A percentile compares a stretch with the other conserved stretches of the same genome.
phyloP scores from a whole-genome alignment of 768 basidiomycete genomes.

The Sporobolomyces roseus region DNA sequence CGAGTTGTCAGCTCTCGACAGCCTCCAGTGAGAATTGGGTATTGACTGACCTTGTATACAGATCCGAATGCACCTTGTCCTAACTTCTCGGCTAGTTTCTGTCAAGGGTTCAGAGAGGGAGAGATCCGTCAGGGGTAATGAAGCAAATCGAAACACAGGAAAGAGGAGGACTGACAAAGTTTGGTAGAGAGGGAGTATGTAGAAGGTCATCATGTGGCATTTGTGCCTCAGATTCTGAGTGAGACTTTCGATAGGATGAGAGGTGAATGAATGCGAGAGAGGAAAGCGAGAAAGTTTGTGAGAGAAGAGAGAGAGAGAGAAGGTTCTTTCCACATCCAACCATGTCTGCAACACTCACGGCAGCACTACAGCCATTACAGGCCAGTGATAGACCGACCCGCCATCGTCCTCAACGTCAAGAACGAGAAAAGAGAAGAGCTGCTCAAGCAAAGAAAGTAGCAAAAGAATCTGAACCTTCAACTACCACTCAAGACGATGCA shows the following conservation, averaged over 20 bases:
- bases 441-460: constrained; percentile 25
- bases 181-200: constrained; percentile 20
- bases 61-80: constrained; percentile 39
- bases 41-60: constrained; percentile 28
- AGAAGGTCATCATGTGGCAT: constrained; percentile 1
- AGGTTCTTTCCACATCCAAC: neutral
- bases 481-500: neutral
- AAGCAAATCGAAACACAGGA: neutral
- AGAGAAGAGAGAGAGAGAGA: too few species aligned
- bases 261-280: too few species aligned
- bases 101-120: too few species aligned
- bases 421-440: constrained; percentile 14
- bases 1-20: too few species aligned
- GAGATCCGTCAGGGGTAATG: neutral
- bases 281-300: too few species aligned
- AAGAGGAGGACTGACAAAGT: constrained; percentile 22
- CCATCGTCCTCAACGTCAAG: constrained; percentile 4
- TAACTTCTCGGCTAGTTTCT: constrained; percentile 37
- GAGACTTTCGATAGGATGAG: too few species aligned
- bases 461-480: too few species aligned
- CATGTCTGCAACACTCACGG: constrained; percentile 6
- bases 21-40: too few species aligned
- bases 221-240: too few species aligned
- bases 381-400: neutral
- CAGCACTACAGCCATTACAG: neutral